A percentile compares a stretch with the other conserved stretches of the same genome.
phyloP scores from a whole-genome alignment of 2,329 filamentous ascomycete genomes.

The Ascochyta koolunga region DNA sequence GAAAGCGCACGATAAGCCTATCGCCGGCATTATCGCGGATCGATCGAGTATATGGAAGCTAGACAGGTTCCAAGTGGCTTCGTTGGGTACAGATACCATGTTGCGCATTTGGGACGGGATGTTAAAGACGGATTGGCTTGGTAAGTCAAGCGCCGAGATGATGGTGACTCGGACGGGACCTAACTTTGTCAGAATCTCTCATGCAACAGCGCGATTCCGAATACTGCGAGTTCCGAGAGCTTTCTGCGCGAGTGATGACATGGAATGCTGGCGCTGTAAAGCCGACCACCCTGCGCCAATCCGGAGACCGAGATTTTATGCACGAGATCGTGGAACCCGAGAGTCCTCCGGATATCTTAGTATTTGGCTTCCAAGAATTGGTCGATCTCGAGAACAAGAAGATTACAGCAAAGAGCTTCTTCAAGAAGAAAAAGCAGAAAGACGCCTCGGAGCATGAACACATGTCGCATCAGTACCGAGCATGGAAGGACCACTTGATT shows the following conservation, averaged over 20 bases:
- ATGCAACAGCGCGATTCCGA: constrained; percentile 85
- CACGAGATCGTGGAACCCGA: constrained; percentile 77
- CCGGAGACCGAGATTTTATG: constrained; percentile 78
- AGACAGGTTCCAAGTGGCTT: constrained; percentile 82
- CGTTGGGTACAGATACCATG: constrained; percentile 84
- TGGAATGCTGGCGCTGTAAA: constrained; percentile 98
- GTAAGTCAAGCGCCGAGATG: constrained; percentile 47
- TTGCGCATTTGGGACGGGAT: constrained; percentile 90
- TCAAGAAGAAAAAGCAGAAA: constrained; percentile 78
- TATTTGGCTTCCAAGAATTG: constrained; percentile 98
- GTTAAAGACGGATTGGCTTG: constrained; percentile 91
- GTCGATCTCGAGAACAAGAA: constrained; percentile 98
- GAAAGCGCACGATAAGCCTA: constrained; percentile 85
- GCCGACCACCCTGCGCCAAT: constrained; percentile 78
- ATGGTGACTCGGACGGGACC: neutral
- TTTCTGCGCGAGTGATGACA: constrained; percentile 81
- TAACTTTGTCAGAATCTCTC: constrained; percentile 64
- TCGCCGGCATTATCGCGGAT: constrained; percentile 79
- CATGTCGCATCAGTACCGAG: constrained; percentile 96
- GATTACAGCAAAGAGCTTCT: constrained; percentile 91
- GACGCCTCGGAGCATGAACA: constrained; percentile 83
- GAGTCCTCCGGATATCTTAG: constrained; percentile 82
- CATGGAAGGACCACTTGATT: constrained; percentile 91
- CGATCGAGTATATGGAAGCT: constrained; percentile 82
- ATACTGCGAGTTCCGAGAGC: constrained; percentile 84